A percentile compares a stretch with the other conserved stretches of the same genome.
These are phyloP conservation scores for Calonectria fujianensis DNA, from an alignment of 2,329 filamentous ascomycete species.

Conservation along the genomic window DNA sequence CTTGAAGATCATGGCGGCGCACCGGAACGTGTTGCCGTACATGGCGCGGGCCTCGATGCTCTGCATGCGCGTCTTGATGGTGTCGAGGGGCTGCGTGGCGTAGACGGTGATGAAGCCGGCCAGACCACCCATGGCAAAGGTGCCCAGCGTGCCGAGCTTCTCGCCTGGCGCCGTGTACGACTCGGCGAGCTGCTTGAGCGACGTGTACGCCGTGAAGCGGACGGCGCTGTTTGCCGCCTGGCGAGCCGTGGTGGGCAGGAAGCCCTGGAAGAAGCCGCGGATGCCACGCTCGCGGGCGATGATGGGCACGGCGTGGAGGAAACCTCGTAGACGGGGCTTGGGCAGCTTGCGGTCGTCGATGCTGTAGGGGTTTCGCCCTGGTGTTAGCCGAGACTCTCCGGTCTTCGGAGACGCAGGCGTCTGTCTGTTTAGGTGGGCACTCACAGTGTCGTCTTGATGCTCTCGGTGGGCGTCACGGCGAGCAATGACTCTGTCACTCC, in stretches of 20 bases:
- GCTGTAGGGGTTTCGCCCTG: conserved; percentile 63
- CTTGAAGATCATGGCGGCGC: conserved; percentile 87
- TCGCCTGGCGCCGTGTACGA: conserved; percentile 95
- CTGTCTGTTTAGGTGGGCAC: neutral
- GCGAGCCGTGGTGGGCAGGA: conserved; percentile 93
- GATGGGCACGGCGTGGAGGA: conserved; percentile 90
- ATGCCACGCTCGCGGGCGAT: conserved; percentile 92
- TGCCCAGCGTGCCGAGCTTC: conserved; percentile 90
- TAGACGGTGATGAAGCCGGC: conserved; percentile 95
- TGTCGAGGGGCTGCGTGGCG: conserved; percentile 86
- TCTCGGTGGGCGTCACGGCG: conserved; percentile 97
- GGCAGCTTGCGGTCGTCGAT: conserved; percentile 95
- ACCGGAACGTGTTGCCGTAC: conserved; percentile 93
- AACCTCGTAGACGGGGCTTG: conserved; percentile 91
- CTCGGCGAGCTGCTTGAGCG: conserved; percentile 91
- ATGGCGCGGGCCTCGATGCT: conserved; percentile 87
- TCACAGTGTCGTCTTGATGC: conserved; percentile 96
- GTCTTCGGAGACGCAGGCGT: neutral
- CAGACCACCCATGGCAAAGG: conserved; percentile 92
- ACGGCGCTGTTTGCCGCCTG: conserved; percentile 96
- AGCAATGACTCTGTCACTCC: conserved; percentile 95
- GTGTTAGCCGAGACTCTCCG: neutral
- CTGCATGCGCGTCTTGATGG: conserved; percentile 98
- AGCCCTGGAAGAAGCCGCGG: conserved; percentile 96
- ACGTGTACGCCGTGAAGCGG: conserved; percentile 93